phyloP scores from a whole-genome alignment of 2,329 filamentous ascomycete genomes.

The Penicillium sp. region DNA sequence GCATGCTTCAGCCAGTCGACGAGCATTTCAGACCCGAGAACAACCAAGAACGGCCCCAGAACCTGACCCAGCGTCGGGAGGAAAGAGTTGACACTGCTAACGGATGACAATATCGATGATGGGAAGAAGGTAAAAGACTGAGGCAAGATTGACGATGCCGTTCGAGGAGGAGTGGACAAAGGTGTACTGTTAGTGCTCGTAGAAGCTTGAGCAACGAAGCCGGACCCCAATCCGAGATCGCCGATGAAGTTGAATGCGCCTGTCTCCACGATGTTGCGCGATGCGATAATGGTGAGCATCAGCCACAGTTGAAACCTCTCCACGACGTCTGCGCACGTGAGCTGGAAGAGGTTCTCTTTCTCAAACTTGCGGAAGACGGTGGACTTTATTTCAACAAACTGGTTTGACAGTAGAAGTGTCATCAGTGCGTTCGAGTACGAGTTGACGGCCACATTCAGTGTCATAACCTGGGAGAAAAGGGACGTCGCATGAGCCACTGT shows the following conservation, averaged over 20 bases:
- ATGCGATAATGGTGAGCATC: constrained; percentile 93
- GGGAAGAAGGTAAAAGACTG: constrained; percentile 78
- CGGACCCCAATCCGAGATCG: constrained; percentile 36
- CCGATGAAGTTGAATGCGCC: constrained; percentile 69
- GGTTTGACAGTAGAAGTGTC: constrained; percentile 90
- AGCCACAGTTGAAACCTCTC: constrained; percentile 97
- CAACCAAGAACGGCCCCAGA: constrained; percentile 87
- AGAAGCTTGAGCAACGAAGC: constrained; percentile 33
- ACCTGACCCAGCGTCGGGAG: constrained; percentile 68
- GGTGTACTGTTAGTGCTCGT: constrained; percentile 51
- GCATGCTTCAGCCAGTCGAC: constrained; percentile 97
- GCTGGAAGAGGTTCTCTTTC: constrained; percentile 94
- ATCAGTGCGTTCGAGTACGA: constrained; percentile 96
- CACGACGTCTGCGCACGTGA: constrained; percentile 94
- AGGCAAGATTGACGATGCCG: constrained; percentile 73
- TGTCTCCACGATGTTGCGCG: constrained; percentile 94
- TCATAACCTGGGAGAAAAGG: constrained; percentile 96
- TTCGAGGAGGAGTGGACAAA: constrained; percentile 58
- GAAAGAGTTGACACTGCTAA: constrained; percentile 47
- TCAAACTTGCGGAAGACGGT: constrained; percentile 99
- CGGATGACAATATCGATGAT: constrained; percentile 57
- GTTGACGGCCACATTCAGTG: constrained; percentile 96
- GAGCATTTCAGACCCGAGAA: constrained; percentile 92
- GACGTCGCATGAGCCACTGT: constrained; percentile 85
- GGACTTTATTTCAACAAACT: constrained; percentile 98